phyloP scores from a whole-genome alignment of 2,329 filamentous ascomycete species.

The Paecilomyces fulvus region DNA sequence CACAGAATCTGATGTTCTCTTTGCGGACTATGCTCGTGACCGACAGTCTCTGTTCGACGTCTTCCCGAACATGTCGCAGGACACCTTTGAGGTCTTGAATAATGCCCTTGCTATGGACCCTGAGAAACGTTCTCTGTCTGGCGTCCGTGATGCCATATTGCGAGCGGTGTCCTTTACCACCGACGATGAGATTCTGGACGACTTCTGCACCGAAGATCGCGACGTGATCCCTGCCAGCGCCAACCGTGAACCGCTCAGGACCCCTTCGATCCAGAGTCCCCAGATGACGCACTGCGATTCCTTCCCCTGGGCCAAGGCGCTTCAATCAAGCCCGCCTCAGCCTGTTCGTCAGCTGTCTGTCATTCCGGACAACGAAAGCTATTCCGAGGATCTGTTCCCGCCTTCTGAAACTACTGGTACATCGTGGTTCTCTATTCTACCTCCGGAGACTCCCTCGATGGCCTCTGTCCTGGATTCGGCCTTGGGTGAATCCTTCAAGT shows the following conservation, averaged over 20 bases:
- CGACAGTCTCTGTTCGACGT: conserved; percentile 96
- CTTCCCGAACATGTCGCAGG: conserved; percentile 96
- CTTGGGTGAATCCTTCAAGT: conserved; percentile 72
- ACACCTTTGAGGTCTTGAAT: conserved; percentile 88
- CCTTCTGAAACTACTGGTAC: conserved; percentile 56
- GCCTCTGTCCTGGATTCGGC: conserved; percentile 79
- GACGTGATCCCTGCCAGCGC: conserved; percentile 68
- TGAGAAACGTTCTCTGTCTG: conserved; percentile 71
- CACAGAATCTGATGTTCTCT: conserved; percentile 82
- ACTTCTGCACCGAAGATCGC: conserved; percentile 80
- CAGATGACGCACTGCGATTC: conserved; percentile 65
- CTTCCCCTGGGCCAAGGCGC: conserved; percentile 90
- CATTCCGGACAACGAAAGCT: conserved; percentile 71
- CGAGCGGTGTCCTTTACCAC: conserved; percentile 87
- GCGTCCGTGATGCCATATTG: conserved; percentile 67
- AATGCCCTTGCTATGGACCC: conserved; percentile 90
- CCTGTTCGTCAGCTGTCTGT: conserved; percentile 73
- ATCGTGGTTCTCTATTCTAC: conserved; percentile 69
- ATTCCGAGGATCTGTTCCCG: conserved; percentile 77
- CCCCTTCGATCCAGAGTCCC: conserved; percentile 86
- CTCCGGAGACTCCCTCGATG: conserved; percentile 66
- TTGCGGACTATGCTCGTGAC: conserved; percentile 86
- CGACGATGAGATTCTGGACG: conserved; percentile 81
- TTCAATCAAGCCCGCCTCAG: conserved; percentile 66
- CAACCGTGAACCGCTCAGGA: conserved; percentile 90